A percentile compares a stretch with the other conserved stretches of the same genome.
These are phyloP conservation scores for Collybia mongolica DNA, from an alignment of 768 basidiomycete species.

Conservation along the genomic window DNA sequence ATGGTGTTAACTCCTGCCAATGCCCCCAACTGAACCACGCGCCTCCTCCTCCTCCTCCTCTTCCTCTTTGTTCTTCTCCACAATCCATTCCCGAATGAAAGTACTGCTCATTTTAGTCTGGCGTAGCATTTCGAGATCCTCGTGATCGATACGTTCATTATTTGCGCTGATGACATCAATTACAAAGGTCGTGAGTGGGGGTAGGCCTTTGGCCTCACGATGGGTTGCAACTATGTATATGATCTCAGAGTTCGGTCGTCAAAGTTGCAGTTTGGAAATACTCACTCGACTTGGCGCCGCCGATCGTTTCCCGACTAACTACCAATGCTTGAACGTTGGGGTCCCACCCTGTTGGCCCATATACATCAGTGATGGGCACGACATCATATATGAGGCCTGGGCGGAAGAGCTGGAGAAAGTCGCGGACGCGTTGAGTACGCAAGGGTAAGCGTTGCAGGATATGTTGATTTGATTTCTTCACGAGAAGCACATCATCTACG, in stretches of 20 bases:
- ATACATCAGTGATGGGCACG: constrained; percentile 80
- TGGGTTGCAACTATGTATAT: constrained; percentile 57
- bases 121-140: constrained; percentile 68
- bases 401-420: constrained; percentile 71
- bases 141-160: constrained; percentile 54
- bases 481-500: constrained; percentile 67
- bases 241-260: background rate
- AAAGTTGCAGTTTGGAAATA: constrained; percentile 9
- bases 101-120: constrained; percentile 94
- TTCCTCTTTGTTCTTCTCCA: constrained; percentile 24
- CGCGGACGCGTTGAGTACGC: constrained; percentile 58
- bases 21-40: background rate
- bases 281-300: constrained; percentile 75
- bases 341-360: constrained; percentile 88
- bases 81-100: constrained; percentile 88
- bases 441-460: constrained; percentile 59
- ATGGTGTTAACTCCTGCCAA: too few species aligned
- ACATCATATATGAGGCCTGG: constrained; percentile 65
- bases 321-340: constrained; percentile 89
- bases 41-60: constrained; percentile 16
- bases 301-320: constrained; percentile 84
- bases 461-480: constrained; percentile 67
- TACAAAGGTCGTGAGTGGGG: constrained; percentile 63
- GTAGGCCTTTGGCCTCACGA: constrained; percentile 54
- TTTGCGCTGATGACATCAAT: constrained; percentile 89